Base-by-base conservation (phyloP, 1,284 basidiomycete species). In the Porodaedalea pini region DNA sequence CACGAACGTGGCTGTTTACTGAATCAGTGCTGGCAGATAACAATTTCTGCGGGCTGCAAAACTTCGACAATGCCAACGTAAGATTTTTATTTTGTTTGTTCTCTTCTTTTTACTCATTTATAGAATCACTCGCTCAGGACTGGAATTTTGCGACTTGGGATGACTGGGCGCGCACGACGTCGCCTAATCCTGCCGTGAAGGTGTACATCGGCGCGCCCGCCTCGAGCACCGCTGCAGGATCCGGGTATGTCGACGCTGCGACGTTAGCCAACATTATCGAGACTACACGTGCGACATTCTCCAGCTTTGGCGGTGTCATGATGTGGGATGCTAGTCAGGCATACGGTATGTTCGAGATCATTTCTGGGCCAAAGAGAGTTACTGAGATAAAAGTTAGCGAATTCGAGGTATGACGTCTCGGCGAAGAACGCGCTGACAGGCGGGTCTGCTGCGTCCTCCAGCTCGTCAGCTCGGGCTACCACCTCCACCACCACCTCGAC, bases 221-320 rank as follows among this genome's bases (percentile, higher is more conserved):
- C 0, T 70, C 81, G 0, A 54, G 71, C 0, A 67, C 71, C 2
- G 79, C 81, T 1, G 82, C 77, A 1, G 75, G 73, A 13, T 73
- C 70, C 4, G 83, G 83, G 7, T 85, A 78, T 63, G 79, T 82
- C 37, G 71, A 73, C 56, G 70, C 75, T 2, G 69, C 69, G 15
- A 75, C 75, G 3, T 69, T 86, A 29, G 72, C 70, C 2, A 68
- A 64, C 51, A 77, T 83, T 53, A 73, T 78, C 4, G 64, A 70
- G 40, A 62, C 73, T 54, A 80, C 75, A 1, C 74, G 75, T 41
- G 63, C 71, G 13, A 67, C 76, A 56, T 86, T 77, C 64, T 78
- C 81, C 10, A 84, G 82, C 19, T 86, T 87, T 65, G 85, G 85
- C 6, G 85, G 85, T 25, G 73, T 83, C 21, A 87, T 87, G 85